phyloP scores from a whole-genome alignment of 2,329 filamentous ascomycete genomes.

The Plectosphaerella cucumerina region DNA sequence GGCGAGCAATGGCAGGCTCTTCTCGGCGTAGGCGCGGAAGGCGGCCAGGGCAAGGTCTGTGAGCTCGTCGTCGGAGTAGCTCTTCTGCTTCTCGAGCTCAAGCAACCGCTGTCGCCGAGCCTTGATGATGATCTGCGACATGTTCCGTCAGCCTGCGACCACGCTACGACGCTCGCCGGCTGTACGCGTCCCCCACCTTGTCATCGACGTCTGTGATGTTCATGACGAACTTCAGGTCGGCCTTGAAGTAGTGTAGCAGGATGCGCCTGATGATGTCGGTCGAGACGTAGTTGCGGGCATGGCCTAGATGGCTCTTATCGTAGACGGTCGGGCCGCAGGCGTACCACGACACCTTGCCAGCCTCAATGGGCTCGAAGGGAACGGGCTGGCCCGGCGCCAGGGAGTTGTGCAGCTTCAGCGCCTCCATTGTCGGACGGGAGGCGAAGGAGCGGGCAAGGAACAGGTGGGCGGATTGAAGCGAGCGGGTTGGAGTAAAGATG shows the following conservation, averaged over 20 bases:
- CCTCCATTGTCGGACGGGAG: slow-evolving; percentile 39
- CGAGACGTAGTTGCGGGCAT: slow-evolving; percentile 86
- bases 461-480: slow-evolving; percentile 12
- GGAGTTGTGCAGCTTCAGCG: slow-evolving; percentile 76
- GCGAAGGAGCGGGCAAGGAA: slow-evolving; percentile 26
- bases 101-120: slow-evolving; percentile 77
- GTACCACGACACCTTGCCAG: slow-evolving; percentile 76
- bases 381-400: slow-evolving; percentile 68
- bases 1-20: slow-evolving; percentile 48
- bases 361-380: slow-evolving; percentile 69
- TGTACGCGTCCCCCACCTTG: slow-evolving; percentile 42
- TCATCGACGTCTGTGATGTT: slow-evolving; percentile 86
- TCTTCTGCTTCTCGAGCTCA: slow-evolving; percentile 72
- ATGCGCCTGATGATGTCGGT: slow-evolving; percentile 86
- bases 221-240: slow-evolving; percentile 83
- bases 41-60: slow-evolving; percentile 45
- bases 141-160: background rate
- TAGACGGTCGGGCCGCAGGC: slow-evolving; percentile 85
- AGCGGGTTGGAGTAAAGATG: slow-evolving; percentile 19
- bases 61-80: slow-evolving; percentile 41
- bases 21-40: slow-evolving; percentile 52
- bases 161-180: background rate
- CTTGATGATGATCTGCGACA: slow-evolving; percentile 49
- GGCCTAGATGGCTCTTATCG: slow-evolving; percentile 76
- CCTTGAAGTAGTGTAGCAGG: slow-evolving; percentile 77